Evolutionary conservation across 176 grass and related monocot species (phyloP), one percentile per base, ranked within the genome.

Genomic region (Saccharum officinarum): DNA sequence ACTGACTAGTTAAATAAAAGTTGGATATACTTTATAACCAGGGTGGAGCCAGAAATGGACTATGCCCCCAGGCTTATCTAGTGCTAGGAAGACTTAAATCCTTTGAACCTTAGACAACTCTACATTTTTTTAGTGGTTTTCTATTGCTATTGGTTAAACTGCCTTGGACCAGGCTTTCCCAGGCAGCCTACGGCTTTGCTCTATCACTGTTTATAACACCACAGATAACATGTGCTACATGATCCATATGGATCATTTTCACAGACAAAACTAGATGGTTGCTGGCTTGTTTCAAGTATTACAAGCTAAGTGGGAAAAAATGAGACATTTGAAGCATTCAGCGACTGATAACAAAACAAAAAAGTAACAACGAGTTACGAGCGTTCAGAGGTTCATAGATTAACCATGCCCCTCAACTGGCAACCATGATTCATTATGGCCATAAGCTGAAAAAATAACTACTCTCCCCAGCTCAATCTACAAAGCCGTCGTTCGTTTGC

Each of bases 361-460:
- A 63, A 14, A 22, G 16, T 9, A 63, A 52, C 10, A 26, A 81
- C 45, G 22, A 28, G 28, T 28, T 28, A 28, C 1, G 28, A 40
- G 30, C 40, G 17, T 77, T 62, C 13, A 77, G n/a, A 71, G 41
- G 31, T 78, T 81, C n/a, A 77, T 25, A 74, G 59, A 45, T 7
- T 61, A 68, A 38, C 3, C 37, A 73, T 54, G 31, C 4, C 62
- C 63, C 72, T 38, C 2, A 77, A 18, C 26, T 71, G 25, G 20
- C 54, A 71, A 52, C 14, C 18, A 54, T 10, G 85, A 71, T 26
- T 18, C 66, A 75, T 37, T 52, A 4, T 4, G 1, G 61, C 22
- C 41, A 60, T 34, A 85, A 39, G 30, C 59, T 16, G 26, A 55
- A 54, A 71, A 22, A 82, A 73, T 26, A 0, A 63, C 6, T 18